Percentiles rank a stretch among this genome's conserved stretches.
Conservation (phyloP, 257 asterid species). For the Fraxinus americana region DNA sequence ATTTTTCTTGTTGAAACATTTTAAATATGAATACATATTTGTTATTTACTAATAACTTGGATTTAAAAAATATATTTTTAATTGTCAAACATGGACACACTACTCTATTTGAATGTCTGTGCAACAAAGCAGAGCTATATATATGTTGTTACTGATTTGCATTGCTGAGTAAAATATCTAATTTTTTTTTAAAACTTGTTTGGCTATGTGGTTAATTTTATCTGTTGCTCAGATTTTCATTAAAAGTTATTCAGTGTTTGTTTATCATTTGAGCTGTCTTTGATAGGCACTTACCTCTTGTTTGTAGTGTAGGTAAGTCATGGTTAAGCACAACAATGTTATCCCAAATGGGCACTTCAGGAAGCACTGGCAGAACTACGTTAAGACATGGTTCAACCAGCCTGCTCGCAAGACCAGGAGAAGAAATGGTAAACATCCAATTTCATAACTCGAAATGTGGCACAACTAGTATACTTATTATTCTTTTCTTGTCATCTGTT, state of each 20-base stretch:
- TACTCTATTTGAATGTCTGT: too few relatives aligned
- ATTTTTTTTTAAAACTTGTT: background rate
- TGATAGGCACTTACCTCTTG: background rate
- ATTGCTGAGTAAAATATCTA: too few relatives aligned
- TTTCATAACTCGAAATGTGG: background rate
- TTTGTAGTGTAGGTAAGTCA: constrained; percentile 44
- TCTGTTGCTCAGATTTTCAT: background rate
- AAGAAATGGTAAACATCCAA: constrained; percentile 48
- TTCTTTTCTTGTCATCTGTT: too few relatives aligned
- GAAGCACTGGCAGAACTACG: constrained; percentile 83
- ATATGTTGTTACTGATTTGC: background rate
- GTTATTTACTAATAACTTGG: too few relatives aligned
- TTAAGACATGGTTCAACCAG: constrained; percentile 79
- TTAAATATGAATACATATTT: too few relatives aligned
- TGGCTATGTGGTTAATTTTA: background rate
- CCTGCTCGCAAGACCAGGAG: constrained; percentile 85
- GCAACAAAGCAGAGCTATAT: background rate
- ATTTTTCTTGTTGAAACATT: too few relatives aligned
- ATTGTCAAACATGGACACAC: too few relatives aligned
- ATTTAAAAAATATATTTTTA: too few relatives aligned
- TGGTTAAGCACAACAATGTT: constrained; percentile 80
- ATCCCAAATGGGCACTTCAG: constrained; percentile 73
- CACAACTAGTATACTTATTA: background rate
- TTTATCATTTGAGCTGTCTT: background rate
- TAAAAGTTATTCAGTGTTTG: background rate